Conservation (phyloP, 2,329 filamentous ascomycete genomes). For the Arthrobotrys pseudoclavata region DNA sequence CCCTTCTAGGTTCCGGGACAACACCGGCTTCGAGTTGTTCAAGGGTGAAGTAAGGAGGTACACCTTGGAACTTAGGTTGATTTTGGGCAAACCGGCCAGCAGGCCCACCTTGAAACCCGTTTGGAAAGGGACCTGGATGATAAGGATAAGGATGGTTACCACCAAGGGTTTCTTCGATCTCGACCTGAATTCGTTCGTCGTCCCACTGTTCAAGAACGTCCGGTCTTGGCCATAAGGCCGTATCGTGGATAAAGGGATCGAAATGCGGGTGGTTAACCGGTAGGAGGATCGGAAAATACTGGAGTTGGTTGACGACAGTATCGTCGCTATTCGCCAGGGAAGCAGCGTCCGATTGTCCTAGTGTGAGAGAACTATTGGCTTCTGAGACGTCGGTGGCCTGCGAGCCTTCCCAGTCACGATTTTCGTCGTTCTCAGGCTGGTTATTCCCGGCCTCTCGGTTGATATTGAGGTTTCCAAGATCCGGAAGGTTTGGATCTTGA, state of each 20-base stretch:
- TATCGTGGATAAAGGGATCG: slow-evolving; percentile 49
- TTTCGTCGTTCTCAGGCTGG: slow-evolving; percentile 3
- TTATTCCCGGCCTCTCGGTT: not conserved
- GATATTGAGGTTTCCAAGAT: not conserved
- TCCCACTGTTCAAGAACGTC: slow-evolving; percentile 49
- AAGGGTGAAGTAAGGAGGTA: not conserved
- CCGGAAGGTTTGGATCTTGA: not conserved
- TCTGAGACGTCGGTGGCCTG: slow-evolving; percentile 3
- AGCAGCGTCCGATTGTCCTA: not conserved
- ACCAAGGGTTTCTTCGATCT: slow-evolving; percentile 22
- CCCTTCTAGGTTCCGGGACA: not conserved
- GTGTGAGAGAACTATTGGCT: slow-evolving; percentile 8
- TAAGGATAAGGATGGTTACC: not conserved
- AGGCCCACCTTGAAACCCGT: not conserved
- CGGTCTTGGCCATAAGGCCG: slow-evolving; percentile 42
- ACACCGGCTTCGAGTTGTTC: slow-evolving; percentile 1
- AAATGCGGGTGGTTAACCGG: slow-evolving; percentile 41
- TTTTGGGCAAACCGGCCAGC: not conserved
- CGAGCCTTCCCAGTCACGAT: slow-evolving; percentile 20
- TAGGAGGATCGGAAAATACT: slow-evolving; percentile 21
- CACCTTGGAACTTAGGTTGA: not conserved
- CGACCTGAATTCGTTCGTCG: slow-evolving; percentile 21
- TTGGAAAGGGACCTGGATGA: not conserved
- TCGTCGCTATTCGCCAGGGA: not conserved
- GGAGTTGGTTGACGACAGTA: slow-evolving; percentile 18